Base-by-base conservation (phyloP, 495 filamentous ascomycete species). In the Clohesyomyces aquaticus region DNA sequence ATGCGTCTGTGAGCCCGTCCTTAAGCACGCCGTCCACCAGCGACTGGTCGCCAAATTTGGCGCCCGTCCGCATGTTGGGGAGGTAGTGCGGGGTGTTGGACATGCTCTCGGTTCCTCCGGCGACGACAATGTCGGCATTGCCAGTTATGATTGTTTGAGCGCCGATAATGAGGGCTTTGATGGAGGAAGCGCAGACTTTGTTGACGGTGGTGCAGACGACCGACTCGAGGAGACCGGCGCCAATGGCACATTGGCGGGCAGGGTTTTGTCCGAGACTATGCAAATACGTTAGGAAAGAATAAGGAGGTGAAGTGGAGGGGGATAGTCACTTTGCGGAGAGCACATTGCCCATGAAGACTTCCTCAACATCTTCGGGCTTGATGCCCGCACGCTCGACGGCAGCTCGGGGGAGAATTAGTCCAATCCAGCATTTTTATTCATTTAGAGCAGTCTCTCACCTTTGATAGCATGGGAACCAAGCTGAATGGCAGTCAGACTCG, bases 341-440 rank as follows among this genome's bases (percentile, higher is more conserved):
- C 55, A 98, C 94, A 82, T 98, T 98, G 72, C 94, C 94, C 71
- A 96, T 94, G 82, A 94, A 95, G 72, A 98, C 90, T 73, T 98
- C 94, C 73, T 98, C 85, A 22, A 98, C 91, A 74, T 94, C 82
- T 61, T 88, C 82, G 47, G 91, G 81, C 75, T 93, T 89, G 78
- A 98, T 83, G 65, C 87, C 86, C 59, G 93, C 91, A 67, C 89
- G 87, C 74, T 91, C 86, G 66, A 98, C 80, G 61, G 93, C 93
- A 75, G 90, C 91, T 93, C 65, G 43, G 14, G 23, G 55, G 0
- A 38, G 25, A 3, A 42, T 69, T 45, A 68, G 60, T 23, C 41
- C 52, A 62, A 57, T 61, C 29, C 59, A 28, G n/a, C 18, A 14
- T 32, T 18, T 29, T 42, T 25, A 46, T 22, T 2, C 26, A 49